Conservation (phyloP, 805 yeast genomes). For the Yamadazyma tumulicola region DNA sequence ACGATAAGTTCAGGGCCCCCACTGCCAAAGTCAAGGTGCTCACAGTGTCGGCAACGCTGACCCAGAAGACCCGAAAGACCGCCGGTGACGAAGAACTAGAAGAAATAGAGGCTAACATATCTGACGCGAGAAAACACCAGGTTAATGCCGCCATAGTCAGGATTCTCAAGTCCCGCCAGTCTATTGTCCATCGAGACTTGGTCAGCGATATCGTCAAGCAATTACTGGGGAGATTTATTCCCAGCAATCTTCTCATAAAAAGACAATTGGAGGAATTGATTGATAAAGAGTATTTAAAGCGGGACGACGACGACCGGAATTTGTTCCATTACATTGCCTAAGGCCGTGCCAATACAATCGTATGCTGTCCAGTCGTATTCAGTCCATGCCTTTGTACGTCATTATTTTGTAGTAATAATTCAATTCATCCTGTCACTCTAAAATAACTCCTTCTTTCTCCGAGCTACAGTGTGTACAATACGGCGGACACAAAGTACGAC, state of each 20-base stretch:
- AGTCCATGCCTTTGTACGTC: no score
- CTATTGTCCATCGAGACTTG: constrained; percentile 59
- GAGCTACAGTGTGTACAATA: no score
- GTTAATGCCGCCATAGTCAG: constrained; percentile 86
- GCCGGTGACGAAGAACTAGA: constrained; percentile 54
- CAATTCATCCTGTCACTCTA: no score
- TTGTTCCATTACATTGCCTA: constrained; percentile 68
- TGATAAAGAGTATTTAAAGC: constrained; percentile 75
- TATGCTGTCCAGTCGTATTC: no score
- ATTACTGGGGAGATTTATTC: constrained; percentile 60
- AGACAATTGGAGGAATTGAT: constrained; percentile 69
- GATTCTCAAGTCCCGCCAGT: constrained; percentile 74
- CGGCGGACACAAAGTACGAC: no score
- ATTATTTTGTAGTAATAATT: no score
- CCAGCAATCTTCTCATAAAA: constrained; percentile 65
- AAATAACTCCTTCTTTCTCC: no score
- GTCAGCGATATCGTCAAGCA: constrained; percentile 63
- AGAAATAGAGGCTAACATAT: constrained; percentile 53
- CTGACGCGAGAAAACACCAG: constrained; percentile 62
- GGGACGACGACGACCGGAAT: constrained; percentile 59
- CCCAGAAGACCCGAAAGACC: constrained; percentile 25
- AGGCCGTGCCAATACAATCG: no score
- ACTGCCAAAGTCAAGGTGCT: constrained; percentile 69
- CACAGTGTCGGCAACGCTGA: constrained; percentile 46
- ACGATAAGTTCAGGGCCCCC: constrained; percentile 65